phyloP scores from a whole-genome alignment of 345 rosid genomes.

The Brassica juncea region DNA sequence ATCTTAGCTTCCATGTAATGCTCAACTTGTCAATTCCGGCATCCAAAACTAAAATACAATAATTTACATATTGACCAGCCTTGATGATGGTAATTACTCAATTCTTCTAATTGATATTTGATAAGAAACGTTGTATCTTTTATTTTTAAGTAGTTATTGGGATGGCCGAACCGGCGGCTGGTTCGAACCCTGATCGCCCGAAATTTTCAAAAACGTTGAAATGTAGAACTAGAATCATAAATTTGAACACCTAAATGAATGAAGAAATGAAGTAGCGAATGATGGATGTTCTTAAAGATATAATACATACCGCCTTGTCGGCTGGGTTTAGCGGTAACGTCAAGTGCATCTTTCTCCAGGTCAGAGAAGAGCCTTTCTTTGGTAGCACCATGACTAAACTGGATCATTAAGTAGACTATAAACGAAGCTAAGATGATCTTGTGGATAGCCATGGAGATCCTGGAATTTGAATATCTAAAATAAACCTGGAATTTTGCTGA shows the following conservation, averaged over 20 bases:
- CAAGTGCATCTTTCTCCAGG: slow-evolving; percentile 42
- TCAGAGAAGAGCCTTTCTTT: slow-evolving; percentile 45
- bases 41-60: slow-evolving; percentile 21
- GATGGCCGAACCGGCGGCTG: too few species aligned
- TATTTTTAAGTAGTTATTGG: too few species aligned
- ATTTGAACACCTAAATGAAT: not conserved
- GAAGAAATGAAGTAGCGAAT: not conserved
- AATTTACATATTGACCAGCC: not conserved
- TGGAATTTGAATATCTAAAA: slow-evolving; percentile 21
- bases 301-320: slow-evolving; percentile 45
- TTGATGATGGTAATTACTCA: not conserved
- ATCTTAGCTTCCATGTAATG: slow-evolving; percentile 38
- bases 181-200: not conserved
- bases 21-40: slow-evolving; percentile 29
- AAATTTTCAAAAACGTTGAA: not conserved
- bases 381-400: slow-evolving; percentile 15
- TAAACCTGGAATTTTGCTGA: slow-evolving; percentile 28
- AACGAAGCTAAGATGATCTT: slow-evolving; percentile 40
- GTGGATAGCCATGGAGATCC: slow-evolving; percentile 40
- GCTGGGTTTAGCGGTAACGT: slow-evolving; percentile 46
- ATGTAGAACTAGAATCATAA: not conserved
- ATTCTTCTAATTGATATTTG: not conserved
- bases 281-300: not conserved
- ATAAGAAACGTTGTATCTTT: not conserved
- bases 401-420: slow-evolving; percentile 32